These are phyloP conservation scores for Ceratonia siliqua DNA, from an alignment of 306 rosid species.

Conservation along the genomic window DNA sequence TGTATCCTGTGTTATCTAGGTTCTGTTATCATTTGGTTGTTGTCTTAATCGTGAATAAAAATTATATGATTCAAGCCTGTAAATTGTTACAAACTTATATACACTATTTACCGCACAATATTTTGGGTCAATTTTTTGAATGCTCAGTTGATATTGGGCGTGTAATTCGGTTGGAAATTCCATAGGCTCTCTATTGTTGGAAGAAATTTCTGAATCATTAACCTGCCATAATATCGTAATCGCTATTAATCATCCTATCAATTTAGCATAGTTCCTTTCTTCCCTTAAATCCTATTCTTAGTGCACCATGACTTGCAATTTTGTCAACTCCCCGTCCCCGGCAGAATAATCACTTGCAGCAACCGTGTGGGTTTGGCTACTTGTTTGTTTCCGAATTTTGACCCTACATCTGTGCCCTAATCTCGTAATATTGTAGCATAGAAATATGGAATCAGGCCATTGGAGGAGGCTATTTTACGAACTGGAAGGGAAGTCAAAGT, in stretches of 20 bases:
- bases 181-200: no score
- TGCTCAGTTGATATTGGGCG: no score
- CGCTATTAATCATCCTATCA: neutral
- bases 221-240: no score
- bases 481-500: neutral
- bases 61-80: no score
- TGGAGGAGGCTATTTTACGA: constrained; percentile 15
- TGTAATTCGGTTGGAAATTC: no score
- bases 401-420: neutral
- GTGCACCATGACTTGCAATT: neutral
- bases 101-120: no score
- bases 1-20: no score
- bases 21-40: no score
- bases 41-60: no score
- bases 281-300: neutral
- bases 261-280: neutral
- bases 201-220: no score
- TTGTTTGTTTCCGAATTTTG: neutral
- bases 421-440: constrained; percentile 8
- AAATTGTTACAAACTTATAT: no score
- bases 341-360: neutral
- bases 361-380: neutral
- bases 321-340: neutral
- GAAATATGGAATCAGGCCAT: constrained; percentile 20
- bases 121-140: no score